phyloP scores from a whole-genome alignment of 2,329 filamentous ascomycete genomes.

The Trichoderma sp. region DNA sequence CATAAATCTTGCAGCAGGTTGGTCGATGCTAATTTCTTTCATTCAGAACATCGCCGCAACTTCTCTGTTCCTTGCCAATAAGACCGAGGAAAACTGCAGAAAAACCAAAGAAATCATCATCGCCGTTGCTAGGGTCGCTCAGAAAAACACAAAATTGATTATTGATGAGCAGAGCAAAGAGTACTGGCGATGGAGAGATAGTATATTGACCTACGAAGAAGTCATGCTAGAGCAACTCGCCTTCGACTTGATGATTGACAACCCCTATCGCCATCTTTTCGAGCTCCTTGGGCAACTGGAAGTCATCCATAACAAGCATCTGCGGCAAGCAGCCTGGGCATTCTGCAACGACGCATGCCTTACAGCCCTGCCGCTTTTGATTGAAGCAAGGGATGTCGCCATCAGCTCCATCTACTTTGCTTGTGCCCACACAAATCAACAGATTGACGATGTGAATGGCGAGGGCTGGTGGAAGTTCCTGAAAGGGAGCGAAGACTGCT shows the following conservation, averaged over 20 bases:
- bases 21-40: background rate
- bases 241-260: slow-evolving; percentile 89
- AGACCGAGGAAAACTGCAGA: slow-evolving; percentile 94
- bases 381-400: slow-evolving; percentile 77
- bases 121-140: slow-evolving; percentile 88
- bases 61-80: slow-evolving; percentile 89
- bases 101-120: slow-evolving; percentile 96
- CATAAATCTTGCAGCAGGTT: background rate
- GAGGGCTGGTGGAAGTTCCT: slow-evolving; percentile 86
- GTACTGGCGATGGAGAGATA: slow-evolving; percentile 97
- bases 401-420: slow-evolving; percentile 86
- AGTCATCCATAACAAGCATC: slow-evolving; percentile 74
- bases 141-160: slow-evolving; percentile 86
- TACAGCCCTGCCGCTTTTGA: slow-evolving; percentile 80
- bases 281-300: slow-evolving; percentile 74
- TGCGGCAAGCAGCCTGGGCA: slow-evolving; percentile 87
- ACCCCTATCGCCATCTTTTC: slow-evolving; percentile 83
- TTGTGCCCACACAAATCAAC: slow-evolving; percentile 70
- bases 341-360: slow-evolving; percentile 90
- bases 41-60: slow-evolving; percentile 80
- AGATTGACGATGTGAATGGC: slow-evolving; percentile 75
- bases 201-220: slow-evolving; percentile 89
- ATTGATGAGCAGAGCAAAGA: slow-evolving; percentile 98
- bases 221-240: slow-evolving; percentile 87
- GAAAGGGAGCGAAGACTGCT: slow-evolving; percentile 68